Conservation (phyloP, 495 filamentous ascomycete genomes). For the Penicillium herquei region DNA sequence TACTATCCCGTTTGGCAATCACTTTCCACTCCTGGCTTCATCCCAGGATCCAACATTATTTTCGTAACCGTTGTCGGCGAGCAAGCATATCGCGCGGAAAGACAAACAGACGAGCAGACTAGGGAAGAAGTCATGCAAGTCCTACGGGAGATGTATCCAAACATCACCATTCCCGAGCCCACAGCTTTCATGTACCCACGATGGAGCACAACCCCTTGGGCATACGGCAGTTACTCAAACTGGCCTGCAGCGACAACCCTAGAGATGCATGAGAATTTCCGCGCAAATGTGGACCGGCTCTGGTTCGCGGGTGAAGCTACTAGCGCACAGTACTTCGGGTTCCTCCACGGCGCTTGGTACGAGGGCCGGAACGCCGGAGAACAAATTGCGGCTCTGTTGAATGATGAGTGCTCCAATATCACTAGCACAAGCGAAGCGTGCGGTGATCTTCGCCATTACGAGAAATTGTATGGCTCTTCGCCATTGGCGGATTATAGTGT, state of each 20-base stretch:
- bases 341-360: conserved; percentile 66
- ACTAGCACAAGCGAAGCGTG: conserved; percentile 8
- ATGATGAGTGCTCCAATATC: conserved; percentile 9
- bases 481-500: conserved; percentile 22
- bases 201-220: conserved; percentile 66
- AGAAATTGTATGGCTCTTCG: conserved; percentile 12
- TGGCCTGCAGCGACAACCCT: conserved; percentile 67
- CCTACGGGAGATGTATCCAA: conserved; percentile 64
- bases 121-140: conserved; percentile 60
- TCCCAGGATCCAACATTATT: conserved; percentile 62
- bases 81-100: conserved; percentile 63
- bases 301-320: conserved; percentile 76
- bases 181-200: conserved; percentile 68
- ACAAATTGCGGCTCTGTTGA: conserved; percentile 43
- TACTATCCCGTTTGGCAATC: conserved; percentile 74
- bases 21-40: conserved; percentile 57
- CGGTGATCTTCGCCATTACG: conserved; percentile 12
- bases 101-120: conserved; percentile 60
- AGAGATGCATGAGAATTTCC: conserved; percentile 69
- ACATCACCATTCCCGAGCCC: conserved; percentile 60
- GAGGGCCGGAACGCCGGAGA: conserved; percentile 57
- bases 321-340: conserved; percentile 67
- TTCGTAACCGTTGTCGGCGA: conserved; percentile 67
- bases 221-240: conserved; percentile 70
- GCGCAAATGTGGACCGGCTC: conserved; percentile 62